Conservation (phyloP, 192 early-diverging fungal genomes). For the Backusella mclennaniae region DNA sequence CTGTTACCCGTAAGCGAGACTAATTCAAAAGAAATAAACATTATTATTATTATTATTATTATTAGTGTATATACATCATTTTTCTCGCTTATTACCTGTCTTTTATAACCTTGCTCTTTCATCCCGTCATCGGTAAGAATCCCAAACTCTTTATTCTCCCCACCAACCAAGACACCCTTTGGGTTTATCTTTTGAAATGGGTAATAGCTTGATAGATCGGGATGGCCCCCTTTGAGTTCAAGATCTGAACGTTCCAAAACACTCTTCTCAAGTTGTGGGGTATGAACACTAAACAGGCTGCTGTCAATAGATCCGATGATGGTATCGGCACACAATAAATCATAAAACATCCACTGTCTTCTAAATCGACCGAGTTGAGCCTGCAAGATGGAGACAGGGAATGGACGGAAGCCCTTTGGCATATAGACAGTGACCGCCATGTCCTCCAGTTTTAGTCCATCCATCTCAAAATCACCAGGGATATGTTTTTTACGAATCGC, state of each 20-base stretch:
- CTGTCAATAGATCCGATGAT: slow-evolving; percentile 93
- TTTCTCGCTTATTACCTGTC: slow-evolving; percentile 33
- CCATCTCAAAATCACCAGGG: slow-evolving; percentile 84
- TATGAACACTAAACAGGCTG: slow-evolving; percentile 92
- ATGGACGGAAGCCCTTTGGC: slow-evolving; percentile 81
- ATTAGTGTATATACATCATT: not conserved
- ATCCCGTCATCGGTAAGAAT: slow-evolving; percentile 33
- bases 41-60: not conserved
- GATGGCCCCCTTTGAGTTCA: slow-evolving; percentile 18
- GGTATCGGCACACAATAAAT: slow-evolving; percentile 82
- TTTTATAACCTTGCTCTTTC: slow-evolving; percentile 35
- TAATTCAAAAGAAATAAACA: slow-evolving; percentile 9
- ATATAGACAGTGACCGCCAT: slow-evolving; percentile 82
- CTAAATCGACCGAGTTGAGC: slow-evolving; percentile 82
- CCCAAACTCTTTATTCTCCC: slow-evolving; percentile 27
- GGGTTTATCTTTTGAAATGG: slow-evolving; percentile 27
- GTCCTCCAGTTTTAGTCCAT: slow-evolving; percentile 79
- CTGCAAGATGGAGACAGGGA: slow-evolving; percentile 81
- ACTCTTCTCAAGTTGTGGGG: slow-evolving; percentile 66
- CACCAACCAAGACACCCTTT: slow-evolving; percentile 37
- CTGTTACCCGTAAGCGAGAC: slow-evolving; percentile 81
- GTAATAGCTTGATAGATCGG: slow-evolving; percentile 34
- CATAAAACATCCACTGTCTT: slow-evolving; percentile 92
- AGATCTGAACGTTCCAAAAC: slow-evolving; percentile 33
- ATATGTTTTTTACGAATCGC: slow-evolving; percentile 60